Evolutionary conservation across 2,329 filamentous ascomycete species (phyloP), one percentile per base, ranked within the genome.

Genomic region (Sclerotinia borealis): DNA sequence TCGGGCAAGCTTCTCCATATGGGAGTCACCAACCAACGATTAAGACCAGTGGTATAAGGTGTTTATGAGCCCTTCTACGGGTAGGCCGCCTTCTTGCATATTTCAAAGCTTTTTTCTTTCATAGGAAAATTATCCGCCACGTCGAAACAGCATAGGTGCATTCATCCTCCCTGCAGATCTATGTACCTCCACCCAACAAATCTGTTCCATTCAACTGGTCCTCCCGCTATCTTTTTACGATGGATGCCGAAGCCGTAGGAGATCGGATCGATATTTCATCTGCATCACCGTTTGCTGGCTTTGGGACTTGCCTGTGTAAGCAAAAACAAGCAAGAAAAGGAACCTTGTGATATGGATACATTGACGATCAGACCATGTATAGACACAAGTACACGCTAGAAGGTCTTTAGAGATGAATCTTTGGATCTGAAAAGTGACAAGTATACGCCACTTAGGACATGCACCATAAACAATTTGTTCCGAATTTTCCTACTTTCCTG

Each of bases 271-370:
- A 66, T 67, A 50, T 56, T 65, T 58, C 60, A 51, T 39, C 61
- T 69, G 68, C 67, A 69, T 63, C 54, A 65, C 65, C 67, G 64
- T 69, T 69, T 58, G 43, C 27, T 59, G 17, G 61, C 34, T 59
- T 47, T 25, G 49, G 49, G 22, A 13, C n/a, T 54, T 19, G 22
- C 47, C n/a, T 63, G 39, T 56, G 47, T 48, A 27, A 56, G 29
- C 63, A 60, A 64, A 58, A 63, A n/a, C 60, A 67, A 58, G 29
- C 52, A 47, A 41, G 48, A 58, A 41, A 39, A 48, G 41, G 34
- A 45, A 43, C 39, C 25, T 34, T 56, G 52, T 56, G 39, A 45
- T 2, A 56, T 47, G 31, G 51, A 48, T 49, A 41, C 43, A 56
- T 48, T 22, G 41, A 37, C n/a, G 50, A 55, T 47, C 34, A 39